Conservation (phyloP, 2,329 filamentous ascomycete genomes). For the Fusarium piperis region DNA sequence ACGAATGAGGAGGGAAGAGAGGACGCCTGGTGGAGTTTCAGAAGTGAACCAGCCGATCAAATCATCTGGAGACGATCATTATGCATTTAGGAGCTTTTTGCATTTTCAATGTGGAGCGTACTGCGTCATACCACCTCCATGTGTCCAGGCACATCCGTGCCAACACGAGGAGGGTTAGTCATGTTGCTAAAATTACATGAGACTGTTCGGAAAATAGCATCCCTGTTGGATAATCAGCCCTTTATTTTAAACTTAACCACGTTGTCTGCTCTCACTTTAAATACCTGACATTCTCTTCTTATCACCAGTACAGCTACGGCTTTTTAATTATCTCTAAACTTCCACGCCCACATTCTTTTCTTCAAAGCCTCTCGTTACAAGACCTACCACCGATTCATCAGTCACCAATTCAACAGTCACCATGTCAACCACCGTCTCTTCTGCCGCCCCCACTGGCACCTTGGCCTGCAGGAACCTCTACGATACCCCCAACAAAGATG, state of each 20-base stretch:
- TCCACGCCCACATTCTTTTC: neutral
- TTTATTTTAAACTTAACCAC: neutral
- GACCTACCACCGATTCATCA: neutral
- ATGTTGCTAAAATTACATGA: neutral
- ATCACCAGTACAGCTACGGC: neutral
- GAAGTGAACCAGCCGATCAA: neutral
- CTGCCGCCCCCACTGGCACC: neutral
- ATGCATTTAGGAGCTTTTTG: neutral
- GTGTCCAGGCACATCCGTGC: too few species aligned
- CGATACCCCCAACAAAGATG: conserved; percentile 54
- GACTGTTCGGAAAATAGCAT: neutral
- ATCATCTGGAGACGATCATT: neutral
- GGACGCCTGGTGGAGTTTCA: neutral
- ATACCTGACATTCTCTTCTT: neutral
- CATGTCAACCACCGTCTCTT: conserved; percentile 1
- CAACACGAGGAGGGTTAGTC: neutral
- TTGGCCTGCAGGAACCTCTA: conserved; percentile 42
- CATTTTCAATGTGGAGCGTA: too few species aligned
- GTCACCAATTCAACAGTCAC: too few species aligned
- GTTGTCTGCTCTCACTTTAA: neutral
- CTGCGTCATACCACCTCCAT: too few species aligned
- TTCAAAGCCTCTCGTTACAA: neutral
- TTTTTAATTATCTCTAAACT: neutral
- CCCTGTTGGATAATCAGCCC: neutral
- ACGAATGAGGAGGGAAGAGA: neutral